Percentiles rank a stretch among this genome's conserved stretches.
phyloP scores from a whole-genome alignment of 177 flowering plant genomes.

The Vitis hybrid region DNA sequence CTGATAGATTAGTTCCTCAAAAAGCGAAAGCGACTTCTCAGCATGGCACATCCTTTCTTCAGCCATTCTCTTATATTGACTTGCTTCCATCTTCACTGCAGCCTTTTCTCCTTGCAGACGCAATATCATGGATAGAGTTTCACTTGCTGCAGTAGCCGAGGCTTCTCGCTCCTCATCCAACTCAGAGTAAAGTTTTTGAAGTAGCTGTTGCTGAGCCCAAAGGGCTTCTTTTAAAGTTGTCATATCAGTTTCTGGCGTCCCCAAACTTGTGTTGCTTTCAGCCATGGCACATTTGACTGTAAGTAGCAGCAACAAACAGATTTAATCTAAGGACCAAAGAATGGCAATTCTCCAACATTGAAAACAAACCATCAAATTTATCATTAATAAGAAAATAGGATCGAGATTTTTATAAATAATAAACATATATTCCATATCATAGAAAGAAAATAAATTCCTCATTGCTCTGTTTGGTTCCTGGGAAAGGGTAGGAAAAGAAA shows the following conservation, averaged over 20 bases:
- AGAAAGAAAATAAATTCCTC: too few relatives aligned
- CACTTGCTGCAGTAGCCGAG: slow-evolving; percentile 70
- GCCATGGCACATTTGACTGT: slow-evolving; percentile 27
- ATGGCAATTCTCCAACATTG: background rate
- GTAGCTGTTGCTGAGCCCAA: slow-evolving; percentile 56
- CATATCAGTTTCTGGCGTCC: slow-evolving; percentile 31
- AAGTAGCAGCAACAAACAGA: background rate
- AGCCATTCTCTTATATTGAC: slow-evolving; percentile 78
- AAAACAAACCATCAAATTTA: background rate
- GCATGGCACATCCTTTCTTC: slow-evolving; percentile 78
- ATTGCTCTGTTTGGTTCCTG: too few relatives aligned
- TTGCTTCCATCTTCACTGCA: slow-evolving; percentile 73
- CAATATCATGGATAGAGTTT: slow-evolving; percentile 80
- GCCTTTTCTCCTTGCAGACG: slow-evolving; percentile 88
- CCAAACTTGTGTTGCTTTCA: slow-evolving; percentile 13
- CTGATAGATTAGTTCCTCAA: slow-evolving; percentile 62
- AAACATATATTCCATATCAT: too few relatives aligned
- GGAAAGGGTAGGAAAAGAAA: too few relatives aligned
- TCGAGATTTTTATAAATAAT: too few relatives aligned
- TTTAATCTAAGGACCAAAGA: background rate
- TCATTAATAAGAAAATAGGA: too few relatives aligned
- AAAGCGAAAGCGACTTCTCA: slow-evolving; percentile 49
- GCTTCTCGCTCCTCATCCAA: slow-evolving; percentile 87
- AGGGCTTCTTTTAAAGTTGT: slow-evolving; percentile 57
- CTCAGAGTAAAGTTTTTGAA: slow-evolving; percentile 64